These are phyloP conservation scores for Tillandsia fasciculata DNA, from an alignment of 176 grass and related monocot genomes.

Conservation along the genomic window DNA sequence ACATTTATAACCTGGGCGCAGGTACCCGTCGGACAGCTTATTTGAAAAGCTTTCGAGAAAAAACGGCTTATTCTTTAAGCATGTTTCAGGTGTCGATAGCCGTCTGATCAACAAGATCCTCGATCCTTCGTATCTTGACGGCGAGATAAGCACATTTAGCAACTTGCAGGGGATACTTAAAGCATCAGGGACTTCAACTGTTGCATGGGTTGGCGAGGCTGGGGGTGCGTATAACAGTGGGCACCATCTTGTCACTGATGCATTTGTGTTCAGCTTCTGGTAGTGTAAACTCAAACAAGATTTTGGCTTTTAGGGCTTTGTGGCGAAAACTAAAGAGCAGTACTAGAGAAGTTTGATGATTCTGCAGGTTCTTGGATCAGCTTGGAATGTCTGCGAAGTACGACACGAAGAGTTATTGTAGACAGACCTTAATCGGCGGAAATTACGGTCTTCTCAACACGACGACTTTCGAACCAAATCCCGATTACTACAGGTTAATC, in stretches of 20 bases:
- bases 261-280: constrained; percentile 97
- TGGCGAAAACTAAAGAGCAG: neutral
- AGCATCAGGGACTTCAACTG: constrained; percentile 32
- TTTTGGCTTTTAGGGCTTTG: neutral
- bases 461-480: constrained; percentile 69
- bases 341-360: neutral
- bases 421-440: constrained; percentile 61
- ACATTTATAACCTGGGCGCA: constrained; percentile 85
- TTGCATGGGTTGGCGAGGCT: constrained; percentile 77
- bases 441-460: constrained; percentile 81
- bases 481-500: constrained; percentile 76
- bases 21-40: constrained; percentile 22
- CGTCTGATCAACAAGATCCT: constrained; percentile 74
- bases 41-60: neutral
- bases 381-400: constrained; percentile 71
- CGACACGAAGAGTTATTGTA: constrained; percentile 66
- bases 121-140: constrained; percentile 48
- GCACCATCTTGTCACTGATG: constrained; percentile 72
- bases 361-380: constrained; percentile 66
- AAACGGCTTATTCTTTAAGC: neutral
- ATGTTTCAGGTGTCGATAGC: constrained; percentile 50
- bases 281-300: constrained; percentile 13
- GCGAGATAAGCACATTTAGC: constrained; percentile 41
- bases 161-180: constrained; percentile 46
- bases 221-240: constrained; percentile 97